Conservation (phyloP, 2,329 filamentous ascomycete species). For the Gremmenia infestans region DNA sequence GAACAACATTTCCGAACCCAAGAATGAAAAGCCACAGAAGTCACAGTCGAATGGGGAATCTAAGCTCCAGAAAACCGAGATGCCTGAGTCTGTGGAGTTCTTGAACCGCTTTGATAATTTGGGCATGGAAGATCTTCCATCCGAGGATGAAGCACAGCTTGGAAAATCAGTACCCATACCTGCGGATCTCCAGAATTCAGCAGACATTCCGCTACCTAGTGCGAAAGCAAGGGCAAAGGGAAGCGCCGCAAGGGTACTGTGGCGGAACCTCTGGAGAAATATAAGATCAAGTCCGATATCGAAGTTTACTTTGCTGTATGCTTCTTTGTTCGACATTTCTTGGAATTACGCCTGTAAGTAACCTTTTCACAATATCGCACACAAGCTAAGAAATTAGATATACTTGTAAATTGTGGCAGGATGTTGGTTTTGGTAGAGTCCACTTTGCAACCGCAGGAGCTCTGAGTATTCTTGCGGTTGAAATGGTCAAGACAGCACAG, state of each 20-base stretch:
- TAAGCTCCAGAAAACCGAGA: no score
- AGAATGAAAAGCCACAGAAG: not conserved
- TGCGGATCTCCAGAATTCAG: no score
- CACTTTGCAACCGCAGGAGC: not conserved
- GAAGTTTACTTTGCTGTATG: not conserved
- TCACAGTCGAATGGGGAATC: no score
- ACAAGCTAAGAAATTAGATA: not conserved
- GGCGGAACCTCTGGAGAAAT: no score
- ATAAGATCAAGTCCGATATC: not conserved
- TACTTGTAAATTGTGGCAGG: not conserved
- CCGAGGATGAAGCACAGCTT: not conserved
- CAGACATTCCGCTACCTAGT: no score
- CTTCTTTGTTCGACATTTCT: not conserved
- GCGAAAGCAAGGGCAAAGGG: no score
- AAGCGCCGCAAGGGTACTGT: no score
- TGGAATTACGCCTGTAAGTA: not conserved
- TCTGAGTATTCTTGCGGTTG: not conserved
- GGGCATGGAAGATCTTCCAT: not conserved
- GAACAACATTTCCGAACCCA: not conserved
- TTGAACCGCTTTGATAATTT: not conserved
- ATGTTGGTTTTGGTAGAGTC: not conserved
- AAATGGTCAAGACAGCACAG: not conserved
- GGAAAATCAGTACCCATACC: not conserved
- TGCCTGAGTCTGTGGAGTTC: not conserved
- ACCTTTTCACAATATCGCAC: not conserved